phyloP scores from a whole-genome alignment of 108 stramenopile genomes.

The Nitzschia inconspicua region DNA sequence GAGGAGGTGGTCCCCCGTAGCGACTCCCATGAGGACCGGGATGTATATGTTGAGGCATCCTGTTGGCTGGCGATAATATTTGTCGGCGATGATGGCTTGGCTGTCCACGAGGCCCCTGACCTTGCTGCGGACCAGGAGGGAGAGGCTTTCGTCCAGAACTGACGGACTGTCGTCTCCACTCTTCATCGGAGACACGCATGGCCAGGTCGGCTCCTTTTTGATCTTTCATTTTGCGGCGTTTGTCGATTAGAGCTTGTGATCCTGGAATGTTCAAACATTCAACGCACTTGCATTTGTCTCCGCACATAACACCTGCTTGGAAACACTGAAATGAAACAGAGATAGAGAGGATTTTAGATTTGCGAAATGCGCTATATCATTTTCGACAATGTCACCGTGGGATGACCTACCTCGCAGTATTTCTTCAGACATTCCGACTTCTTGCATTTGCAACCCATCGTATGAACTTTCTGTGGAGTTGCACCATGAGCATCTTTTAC shows the following conservation, averaged over 20 bases:
- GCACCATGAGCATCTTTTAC: conserved; percentile 8
- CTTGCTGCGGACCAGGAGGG: too few relatives aligned
- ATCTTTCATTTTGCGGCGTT: conserved; percentile 83
- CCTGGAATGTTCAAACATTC: conserved; percentile 87
- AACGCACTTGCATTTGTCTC: conserved; percentile 90
- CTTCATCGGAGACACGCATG: conserved; percentile 61
- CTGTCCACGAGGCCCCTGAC: too few relatives aligned
- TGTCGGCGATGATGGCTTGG: conserved; percentile 14
- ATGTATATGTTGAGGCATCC: background rate
- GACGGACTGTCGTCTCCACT: conserved; percentile 43
- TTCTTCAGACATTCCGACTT: conserved; percentile 94
- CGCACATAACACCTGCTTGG: conserved; percentile 88
- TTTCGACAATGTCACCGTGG: background rate
- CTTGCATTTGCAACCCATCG: conserved; percentile 93
- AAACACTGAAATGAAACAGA: conserved; percentile 68
- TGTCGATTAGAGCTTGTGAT: conserved; percentile 73
- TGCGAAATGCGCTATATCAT: background rate
- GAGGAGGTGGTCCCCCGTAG: conserved; percentile 11
- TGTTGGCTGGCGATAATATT: conserved; percentile 10
- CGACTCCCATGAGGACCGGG: conserved; percentile 17
- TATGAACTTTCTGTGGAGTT: conserved; percentile 54
- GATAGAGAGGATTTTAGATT: background rate
- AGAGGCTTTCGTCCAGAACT: background rate
- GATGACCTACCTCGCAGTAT: conserved; percentile 88
- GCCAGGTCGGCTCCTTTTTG: conserved; percentile 66